Evolutionary conservation across 2,329 filamentous ascomycete genomes (phyloP), one percentile per base, ranked within the genome.

Genomic region (Colletotrichum tabaci): DNA sequence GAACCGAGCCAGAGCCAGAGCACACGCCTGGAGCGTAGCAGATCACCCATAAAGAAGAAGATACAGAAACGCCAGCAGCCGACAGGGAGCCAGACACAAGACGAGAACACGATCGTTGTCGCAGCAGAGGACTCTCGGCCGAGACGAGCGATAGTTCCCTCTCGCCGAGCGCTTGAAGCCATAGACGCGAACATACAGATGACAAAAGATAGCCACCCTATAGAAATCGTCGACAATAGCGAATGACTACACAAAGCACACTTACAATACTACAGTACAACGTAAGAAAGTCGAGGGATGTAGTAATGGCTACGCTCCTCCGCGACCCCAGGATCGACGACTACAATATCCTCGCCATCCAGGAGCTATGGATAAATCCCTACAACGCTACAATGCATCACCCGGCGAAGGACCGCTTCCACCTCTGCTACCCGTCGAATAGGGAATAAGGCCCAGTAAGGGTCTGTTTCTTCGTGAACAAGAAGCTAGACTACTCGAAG

Each of bases 201-300:
- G 47, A 21, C 47, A 50, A 50, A 50, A 18, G 47, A 50, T n/a
- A 50, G 47, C 21, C 21, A 18, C 12, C n/a, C 47, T 18, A 50
- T 50, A 21, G 47, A 50, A 16, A 50, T 50, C 21, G 47, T 50
- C 9, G 47, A 50, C 21, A 21, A 50, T 15, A 50, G 47, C 47
- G n/a, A 50, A 50, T 50, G n/a, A 50, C 10, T 5, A n/a, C n/a
- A 50, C 21, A 50, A 50, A n/a, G 23, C 21, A 50, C 21, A 50
- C 47, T 50, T 2, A 50, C 47, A 13, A 50, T 26, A 50, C 47
- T 50, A 50, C 21, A 50, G 47, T 67, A 67, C 13, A 67, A 67
- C 47, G 38, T 67, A 40, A 67, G 47, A 55, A 67, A 67, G 30
- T 67, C n/a, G 9, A 67, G 50, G 12, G 64, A 67, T 21, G 18